Evolutionary conservation across 169 alveolate genomes (phyloP), one percentile per base, ranked within the genome.

Genomic region (Cryptosporidium sp.): DNA sequence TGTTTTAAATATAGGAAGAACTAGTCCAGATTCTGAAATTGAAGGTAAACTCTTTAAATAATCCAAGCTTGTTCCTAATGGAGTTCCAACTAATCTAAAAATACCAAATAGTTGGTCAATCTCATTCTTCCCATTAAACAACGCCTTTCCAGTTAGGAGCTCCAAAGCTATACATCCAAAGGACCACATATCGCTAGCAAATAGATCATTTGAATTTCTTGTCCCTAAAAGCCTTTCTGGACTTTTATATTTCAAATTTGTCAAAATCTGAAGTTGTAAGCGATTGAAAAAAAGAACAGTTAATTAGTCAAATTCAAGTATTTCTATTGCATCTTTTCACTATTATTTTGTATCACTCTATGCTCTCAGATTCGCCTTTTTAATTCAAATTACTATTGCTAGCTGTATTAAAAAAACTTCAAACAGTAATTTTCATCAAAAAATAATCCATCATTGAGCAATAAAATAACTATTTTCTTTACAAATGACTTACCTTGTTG

Each of bases 171-270:
- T 94, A 48, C 97, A 95, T 52, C 98, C 98, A n/a, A 94, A 91
- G 56, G 96, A 93, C 97, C 98, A 96, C 12, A 96, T 94, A 91
- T 96, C 98, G 44, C 95, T 84, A 31, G 97, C 95, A 31, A 31
- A 56, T n/a, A 73, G 52, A 29, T 73, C 86, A 18, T 14, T 23
- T 35, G 33, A 31, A 73, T 58, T 56, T 39, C 62, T 80, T 61
- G 89, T 80, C 12, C 89, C 89, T 62, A 80, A 65, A 21, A 80
- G 62, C 26, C 73, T 80, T 29, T 80, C 89, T 14, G 89, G 89
- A 39, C 89, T 80, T 65, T 65, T 62, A 29, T 80, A 80, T n/a
- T 31, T 26, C 3, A 80, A 58, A 29, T 26, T 80, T 60, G 89
- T 80, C 31, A 53, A 45, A 18, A 62, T 23, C 60, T 44, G n/a